phyloP scores from a whole-genome alignment of 805 yeast species.

The Kazachstania martiniae region DNA sequence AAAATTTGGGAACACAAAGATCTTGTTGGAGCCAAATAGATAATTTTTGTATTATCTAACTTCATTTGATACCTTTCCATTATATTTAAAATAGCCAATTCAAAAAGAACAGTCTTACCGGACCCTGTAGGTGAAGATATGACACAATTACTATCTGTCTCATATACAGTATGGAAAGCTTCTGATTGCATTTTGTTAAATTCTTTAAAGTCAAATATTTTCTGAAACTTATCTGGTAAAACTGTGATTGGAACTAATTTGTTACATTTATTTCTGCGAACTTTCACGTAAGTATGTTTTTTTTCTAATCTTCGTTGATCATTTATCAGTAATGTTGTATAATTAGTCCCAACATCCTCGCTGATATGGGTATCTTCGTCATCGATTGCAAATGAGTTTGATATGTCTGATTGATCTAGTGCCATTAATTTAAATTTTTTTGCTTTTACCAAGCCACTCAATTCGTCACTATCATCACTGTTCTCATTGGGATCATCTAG shows the following conservation, averaged over 20 bases:
- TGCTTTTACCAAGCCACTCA: neutral
- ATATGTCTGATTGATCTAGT: neutral
- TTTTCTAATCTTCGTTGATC: slow-evolving; percentile 1
- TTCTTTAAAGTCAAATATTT: slow-evolving; percentile 9
- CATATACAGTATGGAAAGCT: slow-evolving; percentile 31
- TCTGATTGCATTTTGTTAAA: slow-evolving; percentile 43
- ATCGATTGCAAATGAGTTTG: slow-evolving; percentile 4
- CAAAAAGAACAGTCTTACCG: slow-evolving; percentile 47
- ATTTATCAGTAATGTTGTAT: neutral
- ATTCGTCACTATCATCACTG: slow-evolving; percentile 1
- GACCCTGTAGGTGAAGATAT: slow-evolving; percentile 51
- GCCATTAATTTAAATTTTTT: neutral
- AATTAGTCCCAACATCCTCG: neutral
- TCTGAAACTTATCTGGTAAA: slow-evolving; percentile 31
- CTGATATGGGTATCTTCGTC: slow-evolving; percentile 9
- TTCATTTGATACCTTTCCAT: slow-evolving; percentile 11
- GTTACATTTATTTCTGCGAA: neutral
- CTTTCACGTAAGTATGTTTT: neutral
- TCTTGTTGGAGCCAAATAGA: slow-evolving; percentile 53
- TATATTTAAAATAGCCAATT: slow-evolving; percentile 36
- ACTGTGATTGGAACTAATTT: slow-evolving; percentile 3
- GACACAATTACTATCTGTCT: slow-evolving; percentile 32
- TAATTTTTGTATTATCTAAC: slow-evolving; percentile 17
- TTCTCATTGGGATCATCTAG: slow-evolving; percentile 13
- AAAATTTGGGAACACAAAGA: slow-evolving; percentile 43